A percentile compares a stretch with the other conserved stretches of the same genome.
These are phyloP conservation scores for Dactylellina haptotyla DNA, from an alignment of 2,329 filamentous ascomycete species.

Conservation along the genomic window DNA sequence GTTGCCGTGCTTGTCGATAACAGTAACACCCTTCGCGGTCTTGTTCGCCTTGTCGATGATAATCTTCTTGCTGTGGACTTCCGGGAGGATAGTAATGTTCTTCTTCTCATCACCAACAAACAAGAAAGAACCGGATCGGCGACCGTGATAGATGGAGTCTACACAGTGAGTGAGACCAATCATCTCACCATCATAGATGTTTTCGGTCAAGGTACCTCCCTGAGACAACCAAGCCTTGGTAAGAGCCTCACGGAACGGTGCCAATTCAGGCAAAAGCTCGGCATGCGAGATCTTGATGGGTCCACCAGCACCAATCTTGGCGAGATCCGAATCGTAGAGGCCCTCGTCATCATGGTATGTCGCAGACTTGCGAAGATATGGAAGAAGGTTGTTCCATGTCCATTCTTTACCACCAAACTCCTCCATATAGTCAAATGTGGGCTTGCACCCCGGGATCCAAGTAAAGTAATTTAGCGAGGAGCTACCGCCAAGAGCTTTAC, in stretches of 20 bases:
- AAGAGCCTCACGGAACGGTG: constrained; percentile 63
- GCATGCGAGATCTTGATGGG: constrained; percentile 56
- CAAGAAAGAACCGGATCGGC: constrained; percentile 66
- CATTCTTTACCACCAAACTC: constrained; percentile 65
- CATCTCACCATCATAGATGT: constrained; percentile 70
- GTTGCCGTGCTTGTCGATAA: constrained; percentile 62
- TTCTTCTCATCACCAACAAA: constrained; percentile 66
- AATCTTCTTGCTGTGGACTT: constrained; percentile 66
- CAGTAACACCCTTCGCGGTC: constrained; percentile 64
- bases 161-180: constrained; percentile 67
- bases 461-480: constrained; percentile 72
- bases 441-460: constrained; percentile 69
- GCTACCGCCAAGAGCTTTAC: constrained; percentile 70
- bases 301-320: constrained; percentile 37
- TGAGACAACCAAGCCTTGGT: constrained; percentile 68
- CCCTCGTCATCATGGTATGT: constrained; percentile 68
- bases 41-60: constrained; percentile 65
- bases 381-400: constrained; percentile 66
- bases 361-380: constrained; percentile 64
- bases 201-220: constrained; percentile 66
- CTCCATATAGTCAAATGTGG: constrained; percentile 54
- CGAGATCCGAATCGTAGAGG: constrained; percentile 41
- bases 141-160: constrained; percentile 70
- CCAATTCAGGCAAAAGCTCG: constrained; percentile 60
- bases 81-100: constrained; percentile 67